Evolutionary conservation across 345 rosid species (phyloP), one percentile per base, ranked within the genome.

Genomic region (Salix suchowensis): DNA sequence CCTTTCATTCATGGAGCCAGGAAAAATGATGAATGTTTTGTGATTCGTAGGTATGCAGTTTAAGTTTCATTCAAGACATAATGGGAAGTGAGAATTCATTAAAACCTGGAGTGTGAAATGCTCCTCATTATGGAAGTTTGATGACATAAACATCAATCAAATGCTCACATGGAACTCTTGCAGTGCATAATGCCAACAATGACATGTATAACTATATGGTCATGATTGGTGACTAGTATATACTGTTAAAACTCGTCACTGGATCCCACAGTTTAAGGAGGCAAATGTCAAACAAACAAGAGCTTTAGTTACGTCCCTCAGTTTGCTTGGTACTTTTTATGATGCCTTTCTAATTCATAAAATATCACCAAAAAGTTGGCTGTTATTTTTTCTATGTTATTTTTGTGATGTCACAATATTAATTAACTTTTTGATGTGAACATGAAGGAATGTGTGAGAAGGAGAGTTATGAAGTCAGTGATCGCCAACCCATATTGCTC

Each of bases 381-480:
- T 60, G 11, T 39, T 39, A 39, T 6, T 37, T 6, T 37, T 37
- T 37, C 1, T 7, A 10, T 52, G 18, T 44, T 61, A 40, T 21
- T 65, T 42, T 64, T n/a, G 42, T 64, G 10, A 4, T 69, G 18
- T 40, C 24, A 39, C 65, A 67, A 26, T 66, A 14, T 76, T 37
- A 30, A 21, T 10, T 68, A 24, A 24, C 54, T 79, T 55, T 65
- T 24, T 11, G 24, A 7, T 68, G 39, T 77, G 62, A 55, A 67
- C 76, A 62, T 68, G 32, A 85, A 94, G 99, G 99, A 93, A n/a
- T 96, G 97, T 72, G 84, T 96, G 76, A 91, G 87, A 79, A 91
- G 98, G 88, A 92, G 97, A 86, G 97, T 86, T 40, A 70, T 91
- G 97, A 88, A 87, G 75, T 92, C 98, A 0, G 52, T 96, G 81